Base-by-base conservation (phyloP, 257 asterid genomes). In the Eustoma russellianum region DNA sequence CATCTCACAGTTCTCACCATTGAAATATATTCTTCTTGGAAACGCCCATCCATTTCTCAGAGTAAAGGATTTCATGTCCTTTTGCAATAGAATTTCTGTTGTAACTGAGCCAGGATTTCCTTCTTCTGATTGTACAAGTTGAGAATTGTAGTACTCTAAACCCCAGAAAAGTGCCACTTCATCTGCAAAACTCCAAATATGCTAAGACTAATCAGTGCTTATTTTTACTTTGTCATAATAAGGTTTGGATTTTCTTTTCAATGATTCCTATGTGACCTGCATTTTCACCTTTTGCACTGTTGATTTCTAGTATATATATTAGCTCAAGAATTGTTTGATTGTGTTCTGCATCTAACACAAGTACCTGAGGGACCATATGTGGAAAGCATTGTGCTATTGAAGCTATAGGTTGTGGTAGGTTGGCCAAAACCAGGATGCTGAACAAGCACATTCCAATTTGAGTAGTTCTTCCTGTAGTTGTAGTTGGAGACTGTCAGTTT, bases 91-190 rank as follows among this genome's bases (percentile, higher is more conserved):
- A 56, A 85, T 64, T 59, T 79, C 95, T 49, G 90, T 76, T 0
- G 77, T 74, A 57, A 71, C 92, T 43, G 85, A 79, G 54, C 89
- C 88, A 8, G 75, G 33, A 50, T 67, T 63, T 15, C 41, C 28
- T 50, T 76, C 64, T 43, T 71, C 62, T 9, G 81, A 70, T 63
- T 74, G 72, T 67, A 70, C 17, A 43, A 85, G 70, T 28, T 70
- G 64, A 12, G 57, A 55, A 63, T 82, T 85, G 68, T 65, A 30
- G 55, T 55, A 79, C 1, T 70, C 69, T 50, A 77, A 63, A 8
- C 92, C 95, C 95, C 92, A 82, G 55, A 85, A 76, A 0, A 85
- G 75, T 46, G 83, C 85, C 34, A 66, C 81, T 59, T 81, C 85
- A 57, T 76, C 94, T 83, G 86, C 87, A 63, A 45, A 34, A 34